Conservation (phyloP, 2,329 filamentous ascomycete species). For the Colletotrichum karsti region DNA sequence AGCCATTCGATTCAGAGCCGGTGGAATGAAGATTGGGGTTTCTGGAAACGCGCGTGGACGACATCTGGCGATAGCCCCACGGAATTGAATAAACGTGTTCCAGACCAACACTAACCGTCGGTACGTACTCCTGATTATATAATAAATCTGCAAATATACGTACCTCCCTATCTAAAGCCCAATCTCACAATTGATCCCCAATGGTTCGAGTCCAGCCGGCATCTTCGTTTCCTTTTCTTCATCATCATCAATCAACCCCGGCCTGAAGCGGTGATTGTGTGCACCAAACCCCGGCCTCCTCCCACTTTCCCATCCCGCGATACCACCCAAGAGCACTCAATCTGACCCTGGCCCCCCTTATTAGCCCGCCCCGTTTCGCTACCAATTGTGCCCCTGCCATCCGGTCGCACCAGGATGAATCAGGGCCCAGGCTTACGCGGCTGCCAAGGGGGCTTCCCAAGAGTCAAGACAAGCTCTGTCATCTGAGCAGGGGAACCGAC, state of each 20-base stretch:
- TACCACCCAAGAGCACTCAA: constrained; percentile 7
- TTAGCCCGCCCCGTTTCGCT: constrained; percentile 13
- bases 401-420: constrained; percentile 28
- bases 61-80: background rate
- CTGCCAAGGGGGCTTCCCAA: constrained; percentile 19
- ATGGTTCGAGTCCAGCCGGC: background rate
- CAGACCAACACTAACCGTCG: background rate
- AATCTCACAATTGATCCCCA: background rate
- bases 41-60: too few relatives aligned
- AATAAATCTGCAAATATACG: background rate
- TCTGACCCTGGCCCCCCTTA: constrained; percentile 13
- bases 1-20: background rate
- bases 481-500: too few relatives aligned
- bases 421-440: constrained; percentile 28
- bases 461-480: constrained; percentile 23
- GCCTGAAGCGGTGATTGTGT: background rate
- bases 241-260: background rate
- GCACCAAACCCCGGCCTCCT: background rate
- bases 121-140: background rate
- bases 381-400: constrained; percentile 13
- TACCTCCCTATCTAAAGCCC: background rate
- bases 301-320: constrained; percentile 18
- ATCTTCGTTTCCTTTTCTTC: background rate
- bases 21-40: background rate
- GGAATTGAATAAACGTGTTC: background rate